Conservation (phyloP, 1,284 basidiomycete species). For the Mycena sp. region DNA sequence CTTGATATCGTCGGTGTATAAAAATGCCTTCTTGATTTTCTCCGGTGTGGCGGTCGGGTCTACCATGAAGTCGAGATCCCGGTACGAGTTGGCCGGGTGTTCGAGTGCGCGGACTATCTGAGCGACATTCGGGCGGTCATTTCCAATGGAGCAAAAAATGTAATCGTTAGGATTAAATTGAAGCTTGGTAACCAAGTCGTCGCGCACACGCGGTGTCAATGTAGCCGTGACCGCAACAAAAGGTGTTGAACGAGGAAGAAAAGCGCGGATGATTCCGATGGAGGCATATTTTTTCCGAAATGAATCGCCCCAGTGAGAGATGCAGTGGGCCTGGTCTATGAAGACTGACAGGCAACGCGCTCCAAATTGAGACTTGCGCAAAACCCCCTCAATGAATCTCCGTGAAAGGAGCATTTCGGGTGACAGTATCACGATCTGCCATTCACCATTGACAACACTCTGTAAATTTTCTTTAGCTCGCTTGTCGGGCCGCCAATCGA, state of each 20-base stretch:
- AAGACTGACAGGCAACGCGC: no score
- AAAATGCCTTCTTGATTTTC: no score
- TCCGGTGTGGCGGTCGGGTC: no score
- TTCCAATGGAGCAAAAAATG: slow-evolving; percentile 41
- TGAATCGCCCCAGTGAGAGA: slow-evolving; percentile 49
- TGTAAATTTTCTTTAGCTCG: slow-evolving; percentile 15
- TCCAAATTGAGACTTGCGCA: slow-evolving; percentile 41
- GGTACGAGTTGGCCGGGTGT: no score
- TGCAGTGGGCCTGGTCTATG: slow-evolving; percentile 50
- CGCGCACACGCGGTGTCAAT: no score
- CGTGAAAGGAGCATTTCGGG: slow-evolving; percentile 49
- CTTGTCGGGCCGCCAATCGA: neutral
- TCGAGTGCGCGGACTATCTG: no score
- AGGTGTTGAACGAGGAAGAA: slow-evolving; percentile 44
- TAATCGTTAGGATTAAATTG: slow-evolving; percentile 36
- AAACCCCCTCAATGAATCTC: slow-evolving; percentile 41
- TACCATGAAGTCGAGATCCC: no score
- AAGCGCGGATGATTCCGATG: slow-evolving; percentile 45
- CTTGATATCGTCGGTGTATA: no score
- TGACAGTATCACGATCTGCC: slow-evolving; percentile 48
- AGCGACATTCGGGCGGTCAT: no score
- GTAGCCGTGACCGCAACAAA: slow-evolving; percentile 52
- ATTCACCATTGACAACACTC: slow-evolving; percentile 41
- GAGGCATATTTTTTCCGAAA: no score
- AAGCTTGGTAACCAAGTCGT: slow-evolving; percentile 44